Base-by-base conservation (phyloP, 2,329 filamentous ascomycete species). In the Onygena corvina region DNA sequence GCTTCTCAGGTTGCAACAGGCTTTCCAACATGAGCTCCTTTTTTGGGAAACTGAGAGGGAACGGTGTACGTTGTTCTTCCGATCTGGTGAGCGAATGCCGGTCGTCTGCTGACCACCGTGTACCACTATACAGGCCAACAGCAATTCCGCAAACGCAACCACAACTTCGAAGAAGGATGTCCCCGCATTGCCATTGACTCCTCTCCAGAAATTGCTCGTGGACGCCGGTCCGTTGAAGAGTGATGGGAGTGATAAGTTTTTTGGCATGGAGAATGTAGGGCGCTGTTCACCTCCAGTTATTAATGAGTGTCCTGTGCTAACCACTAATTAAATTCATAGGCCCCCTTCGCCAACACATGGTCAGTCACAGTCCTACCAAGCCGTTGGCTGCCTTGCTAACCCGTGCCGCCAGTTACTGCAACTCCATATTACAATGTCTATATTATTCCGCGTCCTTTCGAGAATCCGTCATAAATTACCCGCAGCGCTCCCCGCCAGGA, bases 171-270 rank as follows among this genome's bases (percentile, higher is more conserved):
- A 80, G 68, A 80, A 79, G 61, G 78, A 82, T 57, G 68, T 71
- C 52, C 73, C 76, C 62, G 71, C 73, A 57, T 73, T 72, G 29
- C 70, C 73, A 56, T 70, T 73, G 49, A 80, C 77, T 40, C 75
- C 77, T 35, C 64, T 83, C 29, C 78, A 83, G 67, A 80, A 87
- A 72, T 84, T 93, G 75, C 75, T 98, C 27, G 77, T 81, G 59
- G 83, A 86, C 67, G 81, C 86, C 52, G 89, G 88, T 2, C 81
- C 89, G 2, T 71, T 93, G 57, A 81, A 87, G 60, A 74, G 77
- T 57, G 89, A 96, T 68, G 92, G 92, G 48, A 94, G 86, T 64
- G 92, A 96, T 71, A 94, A 94, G 71, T 98, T 94, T 72, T 96
- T 93, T 70, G 92, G 92, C 12, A 83, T 96, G 65, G 92, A 98